phyloP scores from a whole-genome alignment of 257 asterid genomes.

The Leonotis leonurus region DNA sequence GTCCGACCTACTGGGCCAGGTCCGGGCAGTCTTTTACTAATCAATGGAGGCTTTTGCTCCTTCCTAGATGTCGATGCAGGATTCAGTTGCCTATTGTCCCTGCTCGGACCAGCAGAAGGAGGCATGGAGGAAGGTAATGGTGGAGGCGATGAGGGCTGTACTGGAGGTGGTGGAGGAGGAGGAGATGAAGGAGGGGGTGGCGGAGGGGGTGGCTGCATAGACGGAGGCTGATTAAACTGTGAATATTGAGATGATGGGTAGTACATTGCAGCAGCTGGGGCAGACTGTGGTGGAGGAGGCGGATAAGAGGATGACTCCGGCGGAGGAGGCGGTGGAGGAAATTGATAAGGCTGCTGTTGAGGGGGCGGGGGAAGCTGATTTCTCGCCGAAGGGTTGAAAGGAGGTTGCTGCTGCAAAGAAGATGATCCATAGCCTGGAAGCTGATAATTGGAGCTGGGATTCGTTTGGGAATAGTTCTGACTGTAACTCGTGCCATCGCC shows the following conservation, averaged over 20 bases:
- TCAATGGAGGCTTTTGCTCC: constrained; percentile 46
- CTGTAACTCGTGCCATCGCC: constrained; percentile 27
- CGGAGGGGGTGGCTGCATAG: constrained; percentile 35
- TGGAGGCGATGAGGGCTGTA: constrained; percentile 55
- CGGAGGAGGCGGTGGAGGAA: constrained; percentile 88
- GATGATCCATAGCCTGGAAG: constrained; percentile 38
- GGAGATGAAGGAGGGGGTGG: constrained; percentile 60
- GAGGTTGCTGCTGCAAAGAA: constrained; percentile 34
- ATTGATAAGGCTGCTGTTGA: no score
- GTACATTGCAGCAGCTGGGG: constrained; percentile 44
- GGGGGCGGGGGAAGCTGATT: constrained; percentile 62
- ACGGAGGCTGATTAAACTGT: constrained; percentile 40
- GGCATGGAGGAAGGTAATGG: constrained; percentile 42
- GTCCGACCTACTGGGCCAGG: constrained; percentile 30
- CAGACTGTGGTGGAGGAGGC: constrained; percentile 46
- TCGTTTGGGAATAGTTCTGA: constrained; percentile 45
- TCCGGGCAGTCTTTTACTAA: constrained; percentile 38
- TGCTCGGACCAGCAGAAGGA: constrained; percentile 28
- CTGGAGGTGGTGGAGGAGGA: constrained; percentile 77
- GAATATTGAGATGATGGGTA: constrained; percentile 40
- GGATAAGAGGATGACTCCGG: constrained; percentile 63
- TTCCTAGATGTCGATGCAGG: constrained; percentile 35
- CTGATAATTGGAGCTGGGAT: constrained; percentile 39
- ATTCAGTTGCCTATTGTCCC: constrained; percentile 41
- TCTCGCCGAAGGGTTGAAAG: constrained; percentile 51